Evolutionary conservation across 2,329 filamentous ascomycete genomes (phyloP).

Genomic region (Akanthomyces muscarius): DNA sequence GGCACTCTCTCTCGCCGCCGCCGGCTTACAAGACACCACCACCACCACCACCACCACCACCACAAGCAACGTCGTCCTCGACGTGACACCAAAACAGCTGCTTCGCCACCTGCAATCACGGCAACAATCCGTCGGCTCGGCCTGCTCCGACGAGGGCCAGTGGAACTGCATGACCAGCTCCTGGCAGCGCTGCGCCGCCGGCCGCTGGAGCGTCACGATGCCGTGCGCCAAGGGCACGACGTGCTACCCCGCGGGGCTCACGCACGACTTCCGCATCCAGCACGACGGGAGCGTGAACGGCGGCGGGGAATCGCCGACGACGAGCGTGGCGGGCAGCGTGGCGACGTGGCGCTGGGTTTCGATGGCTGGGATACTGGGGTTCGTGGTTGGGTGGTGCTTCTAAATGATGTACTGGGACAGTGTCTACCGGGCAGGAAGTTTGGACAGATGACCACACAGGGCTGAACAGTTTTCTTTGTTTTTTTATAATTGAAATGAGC

Average conservation of each 20-base stretch:
- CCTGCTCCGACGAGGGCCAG: slow-evolving; percentile 45
- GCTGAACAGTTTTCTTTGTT: background rate
- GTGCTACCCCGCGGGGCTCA: slow-evolving; percentile 42
- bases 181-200: slow-evolving; percentile 49
- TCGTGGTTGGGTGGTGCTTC: background rate
- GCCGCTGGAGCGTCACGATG: slow-evolving; percentile 44
- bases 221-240: slow-evolving; percentile 41
- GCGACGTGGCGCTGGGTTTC: background rate
- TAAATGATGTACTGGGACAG: too few relatives aligned
- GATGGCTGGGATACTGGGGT: background rate
- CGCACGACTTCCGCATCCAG: slow-evolving; percentile 37
- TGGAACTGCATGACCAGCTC: slow-evolving; percentile 50
- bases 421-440: too few relatives aligned
- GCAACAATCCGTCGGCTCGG: slow-evolving; percentile 31
- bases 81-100: background rate
- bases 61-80: background rate
- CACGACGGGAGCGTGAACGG: slow-evolving; percentile 22
- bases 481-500: background rate
- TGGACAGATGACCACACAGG: background rate
- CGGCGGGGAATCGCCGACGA: background rate
- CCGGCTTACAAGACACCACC: background rate
- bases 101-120: background rate
- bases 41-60: background rate
- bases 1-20: background rate
- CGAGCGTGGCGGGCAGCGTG: background rate